Conservation (phyloP, 2,329 filamentous ascomycete species). For the Colletotrichum musicola region DNA sequence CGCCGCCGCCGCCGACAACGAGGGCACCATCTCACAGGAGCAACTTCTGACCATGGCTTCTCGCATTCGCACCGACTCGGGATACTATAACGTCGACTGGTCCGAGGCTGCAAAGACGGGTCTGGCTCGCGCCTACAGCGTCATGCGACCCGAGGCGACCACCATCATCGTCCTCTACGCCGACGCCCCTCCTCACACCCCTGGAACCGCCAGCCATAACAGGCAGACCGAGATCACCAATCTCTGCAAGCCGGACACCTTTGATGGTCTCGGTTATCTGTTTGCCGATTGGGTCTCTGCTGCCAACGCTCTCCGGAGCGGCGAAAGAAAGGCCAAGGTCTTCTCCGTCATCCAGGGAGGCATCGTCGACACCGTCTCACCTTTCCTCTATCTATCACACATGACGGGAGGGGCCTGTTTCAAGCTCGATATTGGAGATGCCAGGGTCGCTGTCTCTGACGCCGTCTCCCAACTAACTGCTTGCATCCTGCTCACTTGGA, state of each 20-base stretch:
- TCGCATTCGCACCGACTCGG: slow-evolving; percentile 48
- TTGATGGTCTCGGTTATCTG: slow-evolving; percentile 49
- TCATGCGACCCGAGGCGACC: slow-evolving; percentile 61
- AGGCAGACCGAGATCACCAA: slow-evolving; percentile 19
- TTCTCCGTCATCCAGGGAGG: slow-evolving; percentile 55
- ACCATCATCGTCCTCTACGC: slow-evolving; percentile 64
- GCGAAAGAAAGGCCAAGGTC: slow-evolving; percentile 56
- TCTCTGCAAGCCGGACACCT: slow-evolving; percentile 8
- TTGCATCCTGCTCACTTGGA: slow-evolving; percentile 57
- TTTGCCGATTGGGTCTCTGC: slow-evolving; percentile 61
- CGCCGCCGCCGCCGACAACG: slow-evolving; percentile 14
- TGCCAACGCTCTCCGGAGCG: slow-evolving; percentile 48
- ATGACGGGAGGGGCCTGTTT: slow-evolving; percentile 58
- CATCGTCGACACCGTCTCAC: slow-evolving; percentile 42
- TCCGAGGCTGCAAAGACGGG: slow-evolving; percentile 64
- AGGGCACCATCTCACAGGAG: slow-evolving; percentile 46
- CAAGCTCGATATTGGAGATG: slow-evolving; percentile 42
- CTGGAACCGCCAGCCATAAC: slow-evolving; percentile 32
- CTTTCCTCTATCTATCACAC: slow-evolving; percentile 57
- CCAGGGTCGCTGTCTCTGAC: slow-evolving; percentile 35
- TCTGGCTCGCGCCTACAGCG: slow-evolving; percentile 58
- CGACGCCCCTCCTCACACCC: slow-evolving; percentile 61
- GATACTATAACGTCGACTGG: slow-evolving; percentile 52
- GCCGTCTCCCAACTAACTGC: slow-evolving; percentile 57
- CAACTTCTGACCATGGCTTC: slow-evolving; percentile 52